These are phyloP conservation scores for Pichia sp. DNA, from an alignment of 1,139 yeast genomes.

Conservation along the genomic window DNA sequence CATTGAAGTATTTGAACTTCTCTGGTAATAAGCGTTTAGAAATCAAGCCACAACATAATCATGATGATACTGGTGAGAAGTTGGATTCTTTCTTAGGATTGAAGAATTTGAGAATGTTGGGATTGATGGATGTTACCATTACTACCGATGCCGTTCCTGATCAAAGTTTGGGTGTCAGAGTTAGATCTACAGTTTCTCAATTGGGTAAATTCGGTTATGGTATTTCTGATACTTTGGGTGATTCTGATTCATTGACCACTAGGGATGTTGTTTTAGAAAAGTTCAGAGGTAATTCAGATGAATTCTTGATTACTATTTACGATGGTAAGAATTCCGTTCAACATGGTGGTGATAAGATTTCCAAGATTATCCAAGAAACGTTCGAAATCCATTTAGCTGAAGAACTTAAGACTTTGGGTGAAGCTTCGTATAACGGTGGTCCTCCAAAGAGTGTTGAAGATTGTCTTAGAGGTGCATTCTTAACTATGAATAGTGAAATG, in stretches of 20 bases:
- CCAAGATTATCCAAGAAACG: conserved; percentile 72
- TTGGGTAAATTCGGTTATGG: conserved; percentile 82
- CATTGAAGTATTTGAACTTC: conserved; percentile 76
- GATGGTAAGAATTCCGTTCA: conserved; percentile 71
- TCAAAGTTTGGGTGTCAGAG: conserved; percentile 78
- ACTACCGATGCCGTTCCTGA: conserved; percentile 87
- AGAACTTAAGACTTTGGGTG: conserved; percentile 54
- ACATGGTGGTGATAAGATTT: conserved; percentile 63
- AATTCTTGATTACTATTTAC: conserved; percentile 74
- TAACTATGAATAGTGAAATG: conserved; percentile 78
- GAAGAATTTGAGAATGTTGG: conserved; percentile 69
- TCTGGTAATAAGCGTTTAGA: conserved; percentile 94
- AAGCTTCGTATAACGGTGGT: conserved; percentile 40
- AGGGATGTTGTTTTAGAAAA: conserved; percentile 83
- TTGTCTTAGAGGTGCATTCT: conserved; percentile 80
- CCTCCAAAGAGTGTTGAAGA: conserved; percentile 50
- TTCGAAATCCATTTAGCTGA: conserved; percentile 62
- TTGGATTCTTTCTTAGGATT: conserved; percentile 78
- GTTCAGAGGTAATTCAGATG: conserved; percentile 77
- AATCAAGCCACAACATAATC: conserved; percentile 62
- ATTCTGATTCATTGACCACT: conserved; percentile 61
- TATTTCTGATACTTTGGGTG: conserved; percentile 84
- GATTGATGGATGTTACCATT: conserved; percentile 93
- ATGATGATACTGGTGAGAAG: conserved; percentile 29
- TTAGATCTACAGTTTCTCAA: conserved; percentile 90